Base-by-base conservation (phyloP, 495 filamentous ascomycete genomes). In the Aspergillus nidulans region DNA sequence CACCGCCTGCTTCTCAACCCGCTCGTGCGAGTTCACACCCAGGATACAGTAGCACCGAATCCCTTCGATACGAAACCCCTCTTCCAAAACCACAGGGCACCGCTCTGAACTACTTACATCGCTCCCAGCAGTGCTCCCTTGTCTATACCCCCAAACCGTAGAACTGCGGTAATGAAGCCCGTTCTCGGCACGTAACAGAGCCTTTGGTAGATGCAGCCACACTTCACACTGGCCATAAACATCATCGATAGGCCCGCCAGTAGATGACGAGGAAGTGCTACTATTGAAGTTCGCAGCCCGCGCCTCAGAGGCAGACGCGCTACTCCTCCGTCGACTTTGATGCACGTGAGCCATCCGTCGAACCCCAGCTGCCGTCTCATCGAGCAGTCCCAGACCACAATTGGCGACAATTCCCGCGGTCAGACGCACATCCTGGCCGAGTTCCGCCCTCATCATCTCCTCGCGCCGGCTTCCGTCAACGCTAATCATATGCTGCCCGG, bases 11-110 rank as follows among this genome's bases (percentile, higher is more conserved):
- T 80, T 81, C 65, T 82, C 79, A 26, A 81, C 61, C 16, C 81
- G 61, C 64, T 84, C 81, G 55, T 82, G 82, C 13, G 77, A 71
- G 43, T 84, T 83, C 6, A 84, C 77, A 0, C 81, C 81, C 50
- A 84, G 70, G 44, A 84, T 77, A 47, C 72, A 75, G 46, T 75
- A 63, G 57, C 74, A 77, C 12, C 73, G 62, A 23, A 78, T 77
- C 3, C 70, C 68, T 36, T 76, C 69, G 49, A 78, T 71, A 0
- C 64, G 65, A 47, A 76, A 75, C 52, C 74, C 74, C 57, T 78
- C 72, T 36, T 77, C 71, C 58, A 76, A 44, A 15, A 76, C 69
- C 32, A 74, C 64, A 4, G 63, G 63, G 43, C 58, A 60, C 42
- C 72, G 64, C 23, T 60, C 55, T 13, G 60, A 55, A 12, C 63